Evolutionary conservation across 495 filamentous ascomycete genomes (phyloP).

Genomic region (Penicillium bovifimosum): DNA sequence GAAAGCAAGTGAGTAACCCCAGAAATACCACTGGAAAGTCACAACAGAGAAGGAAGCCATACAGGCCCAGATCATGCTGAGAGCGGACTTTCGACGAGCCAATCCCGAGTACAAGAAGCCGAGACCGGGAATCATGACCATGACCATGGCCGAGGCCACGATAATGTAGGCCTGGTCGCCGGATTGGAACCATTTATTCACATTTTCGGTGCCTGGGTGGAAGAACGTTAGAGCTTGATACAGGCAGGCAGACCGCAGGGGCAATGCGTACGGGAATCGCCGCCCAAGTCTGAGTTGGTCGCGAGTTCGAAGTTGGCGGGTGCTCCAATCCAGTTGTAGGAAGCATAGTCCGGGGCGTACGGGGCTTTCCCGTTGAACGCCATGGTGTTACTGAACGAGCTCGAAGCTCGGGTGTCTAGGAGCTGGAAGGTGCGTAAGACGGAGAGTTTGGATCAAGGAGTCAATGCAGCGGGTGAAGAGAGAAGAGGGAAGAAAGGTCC

Average conservation of each 20-base stretch:
- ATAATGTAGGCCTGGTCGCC: conserved; percentile 87
- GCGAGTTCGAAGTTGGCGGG: conserved; percentile 66
- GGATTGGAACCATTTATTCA: conserved; percentile 81
- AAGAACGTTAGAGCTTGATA: not conserved
- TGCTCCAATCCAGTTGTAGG: conserved; percentile 78
- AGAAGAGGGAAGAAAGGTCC: conserved; percentile 6
- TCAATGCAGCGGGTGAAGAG: not conserved
- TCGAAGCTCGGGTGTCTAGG: not conserved
- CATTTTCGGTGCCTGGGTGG: conserved; percentile 57
- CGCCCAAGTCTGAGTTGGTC: conserved; percentile 64
- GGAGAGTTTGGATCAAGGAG: not conserved
- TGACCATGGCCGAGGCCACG: conserved; percentile 85
- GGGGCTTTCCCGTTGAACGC: conserved; percentile 26
- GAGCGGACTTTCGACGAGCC: conserved; percentile 57
- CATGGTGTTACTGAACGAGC: conserved; percentile 6
- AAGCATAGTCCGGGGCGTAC: conserved; percentile 46
- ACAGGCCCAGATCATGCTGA: conserved; percentile 67
- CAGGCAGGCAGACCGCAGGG: not conserved
- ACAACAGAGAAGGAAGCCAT: conserved; percentile 60
- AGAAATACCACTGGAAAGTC: conserved; percentile 73
- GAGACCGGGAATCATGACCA: conserved; percentile 80
- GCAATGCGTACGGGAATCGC: conserved; percentile 69
- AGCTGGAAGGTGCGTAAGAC: not conserved
- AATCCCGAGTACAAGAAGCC: conserved; percentile 66
- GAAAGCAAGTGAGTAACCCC: conserved; percentile 69